Conservation (phyloP, 768 basidiomycete genomes). For the Calocybe indica region DNA sequence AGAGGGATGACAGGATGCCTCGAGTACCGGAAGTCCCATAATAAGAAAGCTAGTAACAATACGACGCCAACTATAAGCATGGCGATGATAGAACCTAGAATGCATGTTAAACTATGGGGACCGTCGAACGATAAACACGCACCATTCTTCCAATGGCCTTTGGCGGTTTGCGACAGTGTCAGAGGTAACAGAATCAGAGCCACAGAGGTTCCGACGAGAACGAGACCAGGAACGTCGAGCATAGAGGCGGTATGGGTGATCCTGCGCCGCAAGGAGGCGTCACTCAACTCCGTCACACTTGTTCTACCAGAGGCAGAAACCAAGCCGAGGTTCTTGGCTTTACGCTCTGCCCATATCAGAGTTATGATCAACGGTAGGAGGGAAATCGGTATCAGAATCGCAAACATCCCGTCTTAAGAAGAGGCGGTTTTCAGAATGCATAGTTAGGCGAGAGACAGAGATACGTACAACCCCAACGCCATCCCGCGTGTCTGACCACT, state of each 20-base stretch:
- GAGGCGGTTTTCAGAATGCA: neutral
- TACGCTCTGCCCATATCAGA: conserved; percentile 49
- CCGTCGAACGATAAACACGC: conserved; percentile 11
- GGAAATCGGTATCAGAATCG: conserved; percentile 45
- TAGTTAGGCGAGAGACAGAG: neutral
- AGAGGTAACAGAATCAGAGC: conserved; percentile 51
- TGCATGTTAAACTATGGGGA: neutral
- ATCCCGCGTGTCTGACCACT: conserved; percentile 35
- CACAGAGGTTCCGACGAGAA: conserved; percentile 41
- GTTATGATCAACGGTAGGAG: conserved; percentile 48
- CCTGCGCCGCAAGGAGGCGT: conserved; percentile 11
- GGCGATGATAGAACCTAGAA: conserved; percentile 41
- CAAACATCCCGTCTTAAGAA: conserved; percentile 47
- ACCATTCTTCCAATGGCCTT: conserved; percentile 42
- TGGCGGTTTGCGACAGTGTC: conserved; percentile 37
- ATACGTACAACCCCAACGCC: conserved; percentile 67
- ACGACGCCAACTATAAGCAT: conserved; percentile 44
- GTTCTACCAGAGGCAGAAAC: neutral
- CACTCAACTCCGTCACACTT: neutral
- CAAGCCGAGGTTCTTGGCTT: conserved; percentile 33
- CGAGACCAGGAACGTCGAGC: conserved; percentile 46
- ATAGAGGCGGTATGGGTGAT: conserved; percentile 20
- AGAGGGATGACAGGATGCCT: conserved; percentile 54
- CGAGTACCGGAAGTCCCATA: conserved; percentile 48
- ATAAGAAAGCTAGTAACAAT: conserved; percentile 33